Evolutionary conservation across 352 stramenopile genomes (phyloP).

Genomic region (Phytophthora litchii): DNA sequence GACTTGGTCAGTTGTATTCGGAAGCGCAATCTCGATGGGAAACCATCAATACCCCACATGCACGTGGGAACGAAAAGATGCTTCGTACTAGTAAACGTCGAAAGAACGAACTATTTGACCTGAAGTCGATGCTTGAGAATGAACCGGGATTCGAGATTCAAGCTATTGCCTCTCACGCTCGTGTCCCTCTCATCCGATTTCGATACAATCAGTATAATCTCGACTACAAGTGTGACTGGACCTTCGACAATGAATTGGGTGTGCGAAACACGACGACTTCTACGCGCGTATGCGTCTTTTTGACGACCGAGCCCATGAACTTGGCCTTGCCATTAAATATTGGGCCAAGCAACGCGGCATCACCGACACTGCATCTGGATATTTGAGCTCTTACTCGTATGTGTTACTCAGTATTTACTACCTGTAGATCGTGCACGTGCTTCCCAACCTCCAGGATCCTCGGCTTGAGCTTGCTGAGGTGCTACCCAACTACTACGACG

Average conservation of each 20-base stretch:
- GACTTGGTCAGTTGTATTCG: constrained; percentile 1
- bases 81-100: constrained; percentile 33
- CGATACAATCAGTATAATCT: constrained; percentile 34
- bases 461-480: background rate
- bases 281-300: constrained; percentile 67
- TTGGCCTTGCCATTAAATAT: constrained; percentile 96
- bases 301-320: constrained; percentile 72
- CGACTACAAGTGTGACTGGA: constrained; percentile 66
- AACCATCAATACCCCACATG: constrained; percentile 1
- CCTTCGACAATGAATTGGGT: constrained; percentile 77
- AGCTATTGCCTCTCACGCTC: constrained; percentile 53
- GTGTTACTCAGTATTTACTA: constrained; percentile 98
- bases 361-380: constrained; percentile 95
- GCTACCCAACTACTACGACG: no score
- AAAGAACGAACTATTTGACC: constrained; percentile 45
- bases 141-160: constrained; percentile 43
- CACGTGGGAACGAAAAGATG: constrained; percentile 22
- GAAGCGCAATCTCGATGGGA: background rate
- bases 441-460: constrained; percentile 94
- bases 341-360: constrained; percentile 96
- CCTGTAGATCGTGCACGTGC: constrained; percentile 85
- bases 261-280: constrained; percentile 72
- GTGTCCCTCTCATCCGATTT: constrained; percentile 77
- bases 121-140: constrained; percentile 39
- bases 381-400: constrained; percentile 97